Evolutionary conservation across 805 yeast species (phyloP), one percentile per base, ranked within the genome.

Genomic region (Metschnikowia vanudenii): DNA sequence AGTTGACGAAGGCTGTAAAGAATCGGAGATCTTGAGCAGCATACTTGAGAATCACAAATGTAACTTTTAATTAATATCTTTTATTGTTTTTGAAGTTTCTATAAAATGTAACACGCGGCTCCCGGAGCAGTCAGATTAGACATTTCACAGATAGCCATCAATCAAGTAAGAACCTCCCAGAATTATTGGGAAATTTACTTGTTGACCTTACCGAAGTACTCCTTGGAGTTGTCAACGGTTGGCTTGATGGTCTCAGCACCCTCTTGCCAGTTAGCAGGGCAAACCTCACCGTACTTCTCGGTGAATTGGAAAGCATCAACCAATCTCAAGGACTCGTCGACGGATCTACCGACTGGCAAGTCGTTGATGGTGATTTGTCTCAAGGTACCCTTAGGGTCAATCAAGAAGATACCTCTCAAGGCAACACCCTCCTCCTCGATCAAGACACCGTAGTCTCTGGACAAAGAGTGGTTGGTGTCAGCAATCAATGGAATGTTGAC

Each of bases 261-360:
- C 55, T 71, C 71, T 56, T 66, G 69, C 99, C 99, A 92, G 95
- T 92, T 94, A 70, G 98, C 97, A 65, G 99, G 99, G 79, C 97
- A 91, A 59, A 92, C 99, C 79, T 95, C 97, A 78, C 99, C 99
- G 84, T 94, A 79, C 80, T 88, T 87, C 74, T 91, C 98, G 64
- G 96, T 88, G 91, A 96, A 94, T 80, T 92, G 96, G 96, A 94
- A 94, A 61, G 97, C 99, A 71, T 94, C 98, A 55, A 94, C 81
- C 68, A 94, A 82, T 85, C 99, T 91, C 68, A 89, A 80, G 58
- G 97, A 86, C 82, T 94, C 99, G 58, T 91, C 97, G 60, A 94
- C 99, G 66, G 88, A 86, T 82, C 99, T 90, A 73, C 99, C 99
- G 60, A 94, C 99, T 72, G 99, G 97, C 72, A 92, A 85, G 75